Evolutionary conservation across 2,329 filamentous ascomycete species (phyloP).

Genomic region (Penicillium fuscoglaucum): DNA sequence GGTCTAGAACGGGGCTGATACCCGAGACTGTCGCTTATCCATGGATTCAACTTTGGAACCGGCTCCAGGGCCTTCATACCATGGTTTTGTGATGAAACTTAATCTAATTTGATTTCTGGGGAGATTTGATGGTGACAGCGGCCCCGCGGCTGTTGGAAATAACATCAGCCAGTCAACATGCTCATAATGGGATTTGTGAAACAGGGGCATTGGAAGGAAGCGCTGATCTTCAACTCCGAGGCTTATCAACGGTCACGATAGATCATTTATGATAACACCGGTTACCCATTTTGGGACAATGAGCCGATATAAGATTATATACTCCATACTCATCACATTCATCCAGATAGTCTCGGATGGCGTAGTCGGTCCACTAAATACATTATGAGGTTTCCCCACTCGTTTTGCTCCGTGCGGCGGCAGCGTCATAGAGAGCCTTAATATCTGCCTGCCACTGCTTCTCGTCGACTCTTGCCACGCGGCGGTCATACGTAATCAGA

Average conservation of each 20-base stretch:
- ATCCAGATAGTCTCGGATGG: background rate
- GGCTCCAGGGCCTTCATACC: background rate
- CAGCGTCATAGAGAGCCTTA: constrained; percentile 59
- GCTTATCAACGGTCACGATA: background rate
- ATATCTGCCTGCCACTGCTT: constrained; percentile 63
- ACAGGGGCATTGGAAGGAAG: background rate
- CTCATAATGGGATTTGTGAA: background rate
- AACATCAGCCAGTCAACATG: background rate
- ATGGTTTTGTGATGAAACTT: constrained; percentile 7
- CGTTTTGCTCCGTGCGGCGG: constrained; percentile 29
- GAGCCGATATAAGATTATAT: constrained; percentile 1
- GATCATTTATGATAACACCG: background rate
- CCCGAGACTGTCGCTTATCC: background rate
- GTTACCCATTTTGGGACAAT: background rate
- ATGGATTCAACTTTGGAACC: background rate
- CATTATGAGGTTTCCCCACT: constrained; percentile 1
- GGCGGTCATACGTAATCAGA: constrained; percentile 67
- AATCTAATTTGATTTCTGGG: constrained; percentile 16
- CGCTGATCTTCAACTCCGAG: background rate
- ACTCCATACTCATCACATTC: background rate
- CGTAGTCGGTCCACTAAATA: background rate
- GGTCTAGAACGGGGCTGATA: no score
- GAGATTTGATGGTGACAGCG: constrained; percentile 1
- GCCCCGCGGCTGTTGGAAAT: background rate
- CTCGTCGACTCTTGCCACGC: constrained; percentile 55